Base-by-base conservation (phyloP, 1,139 yeast genomes). In the Groenewaldozyma sp. region DNA sequence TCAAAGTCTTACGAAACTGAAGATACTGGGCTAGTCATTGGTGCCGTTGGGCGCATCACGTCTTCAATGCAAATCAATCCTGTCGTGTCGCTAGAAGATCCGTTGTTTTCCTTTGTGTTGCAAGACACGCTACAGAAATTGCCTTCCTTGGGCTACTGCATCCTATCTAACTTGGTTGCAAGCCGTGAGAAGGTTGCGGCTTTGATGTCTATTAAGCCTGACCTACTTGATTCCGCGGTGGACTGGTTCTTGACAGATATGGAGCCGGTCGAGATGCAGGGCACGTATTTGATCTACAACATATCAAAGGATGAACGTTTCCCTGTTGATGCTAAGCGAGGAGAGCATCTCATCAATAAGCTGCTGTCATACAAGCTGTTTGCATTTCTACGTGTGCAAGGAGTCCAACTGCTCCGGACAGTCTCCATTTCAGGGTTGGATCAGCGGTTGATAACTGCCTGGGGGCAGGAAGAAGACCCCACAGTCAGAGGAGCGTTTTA, bases 401-500 rank as follows among this genome's bases (percentile, higher is more conserved):
- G 33, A 9, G 7, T 29, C 6, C 5, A 21, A n/a, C 19, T 29
- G n/a, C n/a, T 29, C 10, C 6, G 18, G 10, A 29, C 7, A 10
- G 21, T 29, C 4, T 7, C 10, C 26, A 13, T 29, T 5, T 21
- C 33, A 9, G 17, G 7, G 7, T 4, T 17, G 6, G 20, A 16
- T 5, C 19, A 13, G 9, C 13, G 13, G 6, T 10, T 17, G 5
- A 29, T 21, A 10, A n/a, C 4, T 16, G 11, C 26, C 26, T 29
- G 33, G 33, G 17, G 17, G 13, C 13, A 14, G 14, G 33, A 29
- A 18, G 33, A 29, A 13, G 33, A 29, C 18, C 33, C 33, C 4
- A 9, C 5, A 5, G 20, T 18, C 10, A 19, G 33, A 7, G 33
- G 33, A 10, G 13, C 18, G 4, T 14, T 29, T 19, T 9, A 16